Conservation (phyloP, 352 stramenopile genomes). For the Thalassiosira pacifica region DNA sequence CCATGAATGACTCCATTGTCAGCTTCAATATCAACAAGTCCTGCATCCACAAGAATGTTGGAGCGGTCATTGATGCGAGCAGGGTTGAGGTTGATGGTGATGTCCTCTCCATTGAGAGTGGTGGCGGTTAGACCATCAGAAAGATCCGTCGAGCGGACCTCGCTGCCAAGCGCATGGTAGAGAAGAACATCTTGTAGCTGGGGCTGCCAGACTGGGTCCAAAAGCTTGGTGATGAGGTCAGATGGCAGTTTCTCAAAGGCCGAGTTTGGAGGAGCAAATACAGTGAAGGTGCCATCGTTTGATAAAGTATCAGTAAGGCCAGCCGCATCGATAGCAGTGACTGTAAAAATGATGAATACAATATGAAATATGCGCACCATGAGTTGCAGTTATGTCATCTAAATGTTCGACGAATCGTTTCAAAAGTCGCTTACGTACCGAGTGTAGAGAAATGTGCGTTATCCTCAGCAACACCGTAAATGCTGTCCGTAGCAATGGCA, state of each 20-base stretch:
- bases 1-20: conserved; percentile 28
- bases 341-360: neutral
- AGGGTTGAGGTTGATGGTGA: conserved; percentile 29
- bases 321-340: neutral
- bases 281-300: conserved; percentile 20
- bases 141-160: conserved; percentile 2
- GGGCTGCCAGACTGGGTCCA: conserved; percentile 18
- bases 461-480: neutral
- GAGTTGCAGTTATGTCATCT: neutral
- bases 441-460: neutral
- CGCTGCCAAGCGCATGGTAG: conserved; percentile 25
- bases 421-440: neutral
- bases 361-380: neutral
- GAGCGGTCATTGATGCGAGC: conserved; percentile 10
- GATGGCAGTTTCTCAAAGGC: conserved; percentile 1
- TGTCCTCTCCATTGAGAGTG: conserved; percentile 27
- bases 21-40: conserved; percentile 23
- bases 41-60: neutral
- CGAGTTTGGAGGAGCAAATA: conserved; percentile 21
- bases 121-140: conserved; percentile 10
- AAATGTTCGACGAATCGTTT: neutral
- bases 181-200: conserved; percentile 21
- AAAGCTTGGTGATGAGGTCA: conserved; percentile 3
- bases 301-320: conserved; percentile 3
- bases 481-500: too few species aligned